These are phyloP conservation scores for Brasenia schreberi DNA, from an alignment of 164 flowering plant species.

Conservation along the genomic window DNA sequence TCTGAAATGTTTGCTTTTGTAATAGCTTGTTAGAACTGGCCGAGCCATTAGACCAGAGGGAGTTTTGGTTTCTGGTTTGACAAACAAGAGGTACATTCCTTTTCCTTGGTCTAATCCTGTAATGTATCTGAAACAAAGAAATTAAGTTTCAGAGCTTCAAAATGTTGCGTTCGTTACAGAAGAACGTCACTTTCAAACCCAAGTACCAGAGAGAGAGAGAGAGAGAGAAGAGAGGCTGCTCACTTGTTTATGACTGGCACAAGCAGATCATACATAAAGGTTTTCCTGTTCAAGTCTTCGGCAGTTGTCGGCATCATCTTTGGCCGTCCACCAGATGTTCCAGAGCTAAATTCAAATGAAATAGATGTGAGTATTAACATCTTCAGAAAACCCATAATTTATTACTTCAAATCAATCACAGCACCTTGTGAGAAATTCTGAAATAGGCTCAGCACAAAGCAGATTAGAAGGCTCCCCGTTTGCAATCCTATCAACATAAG, in stretches of 20 bases:
- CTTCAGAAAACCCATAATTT: slow-evolving; percentile 67
- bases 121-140: slow-evolving; percentile 26
- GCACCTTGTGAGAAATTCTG: slow-evolving; percentile 51
- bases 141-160: neutral
- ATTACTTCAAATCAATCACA: neutral
- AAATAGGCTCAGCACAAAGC: slow-evolving; percentile 36
- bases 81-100: slow-evolving; percentile 44
- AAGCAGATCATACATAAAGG: slow-evolving; percentile 59
- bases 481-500: slow-evolving; percentile 45
- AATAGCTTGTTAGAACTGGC: slow-evolving; percentile 32
- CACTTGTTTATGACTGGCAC: slow-evolving; percentile 78
- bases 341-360: slow-evolving; percentile 61
- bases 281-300: slow-evolving; percentile 69
- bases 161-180: neutral
- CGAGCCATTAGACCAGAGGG: slow-evolving; percentile 31
- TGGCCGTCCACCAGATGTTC: slow-evolving; percentile 80
- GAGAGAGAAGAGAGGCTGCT: slow-evolving; percentile 35
- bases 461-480: slow-evolving; percentile 46
- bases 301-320: slow-evolving; percentile 77
- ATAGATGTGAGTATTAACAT: slow-evolving; percentile 46
- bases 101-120: slow-evolving; percentile 54
- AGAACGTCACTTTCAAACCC: neutral
- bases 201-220: slow-evolving; percentile 18
- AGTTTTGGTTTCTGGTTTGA: slow-evolving; percentile 27
- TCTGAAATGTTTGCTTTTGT: slow-evolving; percentile 28